Percentiles rank a stretch among this genome's conserved stretches.
Conservation (phyloP, 805 yeast genomes). For the Candida pseudoglaebosa region DNA sequence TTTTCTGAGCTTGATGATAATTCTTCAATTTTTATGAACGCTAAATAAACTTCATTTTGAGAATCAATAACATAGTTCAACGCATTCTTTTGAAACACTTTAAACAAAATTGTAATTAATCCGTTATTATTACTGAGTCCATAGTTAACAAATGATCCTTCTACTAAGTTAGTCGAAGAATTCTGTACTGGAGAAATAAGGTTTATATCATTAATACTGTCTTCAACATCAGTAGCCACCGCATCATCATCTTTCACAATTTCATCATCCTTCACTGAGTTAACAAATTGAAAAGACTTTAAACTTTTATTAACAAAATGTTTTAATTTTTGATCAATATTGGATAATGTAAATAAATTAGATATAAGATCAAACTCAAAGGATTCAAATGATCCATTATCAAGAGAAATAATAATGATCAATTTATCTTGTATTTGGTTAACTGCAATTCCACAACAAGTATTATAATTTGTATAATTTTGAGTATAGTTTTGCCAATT, state of each 20-base stretch:
- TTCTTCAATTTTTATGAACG: conserved; percentile 18
- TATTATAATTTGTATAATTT: conserved; percentile 2
- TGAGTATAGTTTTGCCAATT: conserved; percentile 1
- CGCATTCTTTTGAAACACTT: conserved; percentile 22
- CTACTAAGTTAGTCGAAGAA: conserved; percentile 12
- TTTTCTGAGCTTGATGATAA: neutral
- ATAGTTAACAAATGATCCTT: conserved; percentile 25
- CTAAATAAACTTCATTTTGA: conserved; percentile 21
- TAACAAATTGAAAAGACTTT: conserved; percentile 18
- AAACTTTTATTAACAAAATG: conserved; percentile 18
- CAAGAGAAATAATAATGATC: conserved; percentile 14
- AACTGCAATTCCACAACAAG: conserved; percentile 9
- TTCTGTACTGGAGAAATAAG: conserved; percentile 1
- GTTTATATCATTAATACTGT: conserved; percentile 3
- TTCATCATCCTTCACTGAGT: conserved; percentile 14
- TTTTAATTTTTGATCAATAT: conserved; percentile 9
- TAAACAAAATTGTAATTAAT: conserved; percentile 20
- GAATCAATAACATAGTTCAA: conserved; percentile 25
- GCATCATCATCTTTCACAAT: conserved; percentile 9
- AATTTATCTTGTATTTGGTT: conserved; percentile 4
- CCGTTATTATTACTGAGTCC: conserved; percentile 19
- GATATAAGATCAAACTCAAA: conserved; percentile 7
- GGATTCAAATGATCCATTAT: conserved; percentile 18
- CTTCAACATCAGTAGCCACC: conserved; percentile 5
- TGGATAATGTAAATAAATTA: neutral